Evolutionary conservation across 2,329 filamentous ascomycete species (phyloP), one percentile per base, ranked within the genome.

Genomic region (Ceratocystis huliohia): DNA sequence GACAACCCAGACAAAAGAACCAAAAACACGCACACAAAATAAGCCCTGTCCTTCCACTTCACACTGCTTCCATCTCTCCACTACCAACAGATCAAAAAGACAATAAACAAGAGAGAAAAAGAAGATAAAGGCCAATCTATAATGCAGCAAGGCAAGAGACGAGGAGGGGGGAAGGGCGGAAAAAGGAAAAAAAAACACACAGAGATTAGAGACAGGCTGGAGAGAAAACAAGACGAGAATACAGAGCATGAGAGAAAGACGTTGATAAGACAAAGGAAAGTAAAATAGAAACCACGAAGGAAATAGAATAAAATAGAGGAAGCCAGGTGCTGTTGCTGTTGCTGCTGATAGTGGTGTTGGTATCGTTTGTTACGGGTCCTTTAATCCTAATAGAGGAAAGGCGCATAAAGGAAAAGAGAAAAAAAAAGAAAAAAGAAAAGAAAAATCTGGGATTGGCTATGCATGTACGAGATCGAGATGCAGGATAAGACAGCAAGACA

Each of bases 401-500:
- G 15, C 15, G 7, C 20, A 61, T n/a, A 17, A 25, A 46, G 25
- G 22, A 17, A 65, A 17, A 10, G 6, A 65, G 8, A 41, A 44
- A 41, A 25, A 25, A 44, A 3, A 6, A 10, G 25, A 50, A 7
- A 50, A 45, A 3, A n/a, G 4, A 17, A 63, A 65, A 69, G 30
- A 64, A 69, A 68, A 61, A 65, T 22, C 13, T 17, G 15, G 7
- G 22, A 30, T 57, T 13, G 22, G 53, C 53, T 30, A 57, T 57
- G 53, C 53, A 57, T 57, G 30, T 57, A 57, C 53, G 53, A 57
- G 53, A 15, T 57, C 57, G 62, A 71, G 70, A 57, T 33, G 68
- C 65, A 68, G 69, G 70, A 71, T 68, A 66, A 71, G 66, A 70
- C 66, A 53, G 61, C 68, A 70, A 65, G 66, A 59, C 45, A 63